Conservation (phyloP, 306 rosid species). For the Casuarina cunninghamiana region DNA sequence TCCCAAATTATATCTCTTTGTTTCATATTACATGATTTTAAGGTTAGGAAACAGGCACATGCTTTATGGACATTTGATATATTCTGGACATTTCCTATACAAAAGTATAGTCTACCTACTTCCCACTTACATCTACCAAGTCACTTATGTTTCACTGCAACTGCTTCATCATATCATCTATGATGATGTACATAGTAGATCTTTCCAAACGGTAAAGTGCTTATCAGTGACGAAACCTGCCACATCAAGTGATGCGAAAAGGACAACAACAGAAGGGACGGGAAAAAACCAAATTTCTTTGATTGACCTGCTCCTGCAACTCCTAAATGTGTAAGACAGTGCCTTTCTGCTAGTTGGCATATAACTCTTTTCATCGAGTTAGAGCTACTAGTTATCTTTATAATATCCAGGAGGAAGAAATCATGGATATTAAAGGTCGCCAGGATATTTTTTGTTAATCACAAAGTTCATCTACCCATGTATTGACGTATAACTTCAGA, state of each 20-base stretch:
- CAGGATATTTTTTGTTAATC: conserved; percentile 1
- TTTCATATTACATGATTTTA: not conserved
- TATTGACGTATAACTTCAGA: not conserved
- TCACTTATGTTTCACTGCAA: not conserved
- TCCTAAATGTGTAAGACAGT: not conserved
- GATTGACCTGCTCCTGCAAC: not conserved
- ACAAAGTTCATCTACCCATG: not conserved
- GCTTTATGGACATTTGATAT: not conserved
- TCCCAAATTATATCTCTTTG: too few species aligned
- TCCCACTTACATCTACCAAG: not conserved
- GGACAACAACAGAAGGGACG: not conserved
- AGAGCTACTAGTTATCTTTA: not conserved
- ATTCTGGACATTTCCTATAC: not conserved
- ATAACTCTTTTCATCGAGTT: not conserved
- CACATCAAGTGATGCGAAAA: not conserved
- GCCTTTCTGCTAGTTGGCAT: not conserved
- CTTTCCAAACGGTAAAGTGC: not conserved
- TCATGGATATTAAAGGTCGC: conserved; percentile 1
- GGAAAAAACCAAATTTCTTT: not conserved
- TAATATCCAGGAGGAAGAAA: not conserved
- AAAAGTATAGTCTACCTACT: not conserved
- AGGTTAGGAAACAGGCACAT: not conserved
- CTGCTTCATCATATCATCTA: not conserved
- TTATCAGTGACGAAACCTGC: not conserved
- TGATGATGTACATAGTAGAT: not conserved